Evolutionary conservation across 2,329 filamentous ascomycete genomes (phyloP).

Genomic region (Arthroderma sp.): DNA sequence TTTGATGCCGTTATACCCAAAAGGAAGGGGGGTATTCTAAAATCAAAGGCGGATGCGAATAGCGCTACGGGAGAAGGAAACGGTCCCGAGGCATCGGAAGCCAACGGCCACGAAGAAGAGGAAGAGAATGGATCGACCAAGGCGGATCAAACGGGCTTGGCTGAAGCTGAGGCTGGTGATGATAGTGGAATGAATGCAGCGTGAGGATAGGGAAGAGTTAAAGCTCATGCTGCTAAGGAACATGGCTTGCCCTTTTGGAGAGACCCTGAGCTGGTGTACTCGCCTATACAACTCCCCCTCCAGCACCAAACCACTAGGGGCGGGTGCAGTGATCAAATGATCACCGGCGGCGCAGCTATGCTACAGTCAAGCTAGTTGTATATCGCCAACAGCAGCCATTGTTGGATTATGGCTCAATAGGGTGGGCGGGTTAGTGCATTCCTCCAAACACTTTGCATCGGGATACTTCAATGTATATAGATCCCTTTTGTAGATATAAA

Average conservation of each 20-base stretch:
- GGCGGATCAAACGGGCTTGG: background rate
- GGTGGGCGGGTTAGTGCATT: too few relatives aligned
- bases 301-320: too few relatives aligned
- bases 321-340: too few relatives aligned
- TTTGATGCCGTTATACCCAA: constrained; percentile 83
- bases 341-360: too few relatives aligned
- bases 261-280: too few relatives aligned
- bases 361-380: too few relatives aligned
- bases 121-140: background rate
- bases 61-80: constrained; percentile 1
- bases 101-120: constrained; percentile 2
- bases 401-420: too few relatives aligned
- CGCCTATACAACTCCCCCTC: too few relatives aligned
- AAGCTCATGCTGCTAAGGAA: background rate
- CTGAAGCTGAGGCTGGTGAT: background rate
- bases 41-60: background rate
- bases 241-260: background rate
- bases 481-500: too few relatives aligned
- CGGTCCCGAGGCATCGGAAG: background rate
- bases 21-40: constrained; percentile 44
- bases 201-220: background rate
- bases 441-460: too few relatives aligned
- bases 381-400: too few relatives aligned
- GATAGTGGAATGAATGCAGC: background rate
- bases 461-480: too few relatives aligned